Evolutionary conservation across 2,329 filamentous ascomycete species (phyloP).

Genomic region (Penicillium sp.): DNA sequence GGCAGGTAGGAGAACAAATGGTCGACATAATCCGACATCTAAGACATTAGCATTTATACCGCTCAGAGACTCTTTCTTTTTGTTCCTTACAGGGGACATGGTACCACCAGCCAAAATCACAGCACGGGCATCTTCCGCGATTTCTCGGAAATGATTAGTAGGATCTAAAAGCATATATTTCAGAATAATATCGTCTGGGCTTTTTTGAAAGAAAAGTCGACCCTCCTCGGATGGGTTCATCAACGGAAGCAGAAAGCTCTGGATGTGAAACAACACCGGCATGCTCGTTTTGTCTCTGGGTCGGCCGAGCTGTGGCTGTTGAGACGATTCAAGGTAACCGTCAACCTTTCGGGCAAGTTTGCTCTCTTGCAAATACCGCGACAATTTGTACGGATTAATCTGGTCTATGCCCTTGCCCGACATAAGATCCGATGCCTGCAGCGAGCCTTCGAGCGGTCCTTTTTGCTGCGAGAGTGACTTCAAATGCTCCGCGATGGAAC

Average conservation of each 20-base stretch:
- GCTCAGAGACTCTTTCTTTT: neutral
- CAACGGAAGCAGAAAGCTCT: constrained; percentile 73
- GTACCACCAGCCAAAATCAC: constrained; percentile 93
- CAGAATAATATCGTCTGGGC: constrained; percentile 58
- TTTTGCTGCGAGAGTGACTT: constrained; percentile 48
- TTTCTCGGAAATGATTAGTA: constrained; percentile 84
- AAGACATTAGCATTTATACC: constrained; percentile 11
- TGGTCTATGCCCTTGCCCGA: constrained; percentile 87
- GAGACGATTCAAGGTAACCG: constrained; percentile 71
- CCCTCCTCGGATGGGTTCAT: constrained; percentile 79
- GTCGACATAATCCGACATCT: constrained; percentile 82
- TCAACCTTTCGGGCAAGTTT: constrained; percentile 95
- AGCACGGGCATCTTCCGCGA: constrained; percentile 80
- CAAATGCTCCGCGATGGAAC: constrained; percentile 73
- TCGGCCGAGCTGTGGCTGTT: constrained; percentile 49
- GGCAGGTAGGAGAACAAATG: constrained; percentile 81
- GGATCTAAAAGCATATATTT: constrained; percentile 90
- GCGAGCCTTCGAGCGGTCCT: constrained; percentile 62
- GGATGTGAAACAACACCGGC: constrained; percentile 64
- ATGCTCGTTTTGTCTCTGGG: constrained; percentile 37
- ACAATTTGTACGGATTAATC: constrained; percentile 88
- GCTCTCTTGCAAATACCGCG: constrained; percentile 85
- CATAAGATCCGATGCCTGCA: constrained; percentile 72
- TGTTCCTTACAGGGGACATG: constrained; percentile 74
- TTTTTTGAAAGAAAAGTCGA: constrained; percentile 58